Base-by-base conservation (phyloP, 1,284 basidiomycete genomes). In the Pascua sp. region DNA sequence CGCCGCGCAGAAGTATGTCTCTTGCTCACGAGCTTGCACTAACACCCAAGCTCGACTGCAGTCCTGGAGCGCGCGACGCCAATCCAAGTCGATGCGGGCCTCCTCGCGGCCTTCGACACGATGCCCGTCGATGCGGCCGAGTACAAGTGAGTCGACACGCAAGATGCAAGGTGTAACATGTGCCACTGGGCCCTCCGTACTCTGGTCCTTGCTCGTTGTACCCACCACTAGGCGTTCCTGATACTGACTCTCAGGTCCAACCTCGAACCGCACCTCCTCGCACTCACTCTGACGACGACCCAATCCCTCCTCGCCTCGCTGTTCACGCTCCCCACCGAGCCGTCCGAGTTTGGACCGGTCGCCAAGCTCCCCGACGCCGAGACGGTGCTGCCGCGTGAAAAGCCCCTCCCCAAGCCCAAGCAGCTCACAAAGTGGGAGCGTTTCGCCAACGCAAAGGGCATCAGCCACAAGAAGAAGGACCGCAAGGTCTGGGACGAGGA, bases 341-440 rank as follows among this genome's bases (percentile, higher is more conserved):
- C 85, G 18, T 87, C 90, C 10, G 81, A 86, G 41, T 87, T 92
- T 65, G 95, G 94, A 0, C 91, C 91, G 0, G 81, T 95, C 52
- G 91, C 89, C 2, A 81, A 85, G 57, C 85, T 97, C 4, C 93
- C 95, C 0, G 75, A 85, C 2, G 86, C 91, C 7, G 84, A 81
- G 7, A 90, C 87, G 40, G 79, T 81, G 47, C 83, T 98, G 1
- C 95, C 95, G 0, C 85, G 95, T 39, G 84, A 93, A 46, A 98
- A 99, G 77, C 89, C 89, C 1, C 80, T 98, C 24, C 95, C 95
- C 0, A 94, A 93, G 71, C 87, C 89, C 5, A 96, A 95, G 78
- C 87, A 89, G 5, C 84, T 84, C 49, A 98, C 95, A 13, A 98
- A 97, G 77, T 98, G 96, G 96, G 91, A 98, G 80, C 83, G 86